Percentiles rank a stretch among this genome's conserved stretches.
Conservation (phyloP, 2,329 filamentous ascomycete species). For the Tolypocladium tundrense region DNA sequence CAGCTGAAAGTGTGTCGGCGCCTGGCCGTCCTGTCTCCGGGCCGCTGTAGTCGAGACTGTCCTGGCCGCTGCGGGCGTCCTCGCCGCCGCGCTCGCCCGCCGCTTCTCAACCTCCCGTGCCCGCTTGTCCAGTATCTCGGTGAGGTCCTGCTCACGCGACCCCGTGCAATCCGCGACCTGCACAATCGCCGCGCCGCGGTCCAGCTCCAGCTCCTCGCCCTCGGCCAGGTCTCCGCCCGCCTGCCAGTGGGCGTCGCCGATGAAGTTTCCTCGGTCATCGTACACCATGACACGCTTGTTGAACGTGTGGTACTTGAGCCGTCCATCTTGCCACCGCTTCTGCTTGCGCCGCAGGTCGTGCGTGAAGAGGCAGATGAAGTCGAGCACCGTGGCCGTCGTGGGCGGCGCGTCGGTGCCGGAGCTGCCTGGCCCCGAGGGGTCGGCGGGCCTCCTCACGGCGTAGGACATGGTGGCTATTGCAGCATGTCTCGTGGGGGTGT, state of each 20-base stretch:
- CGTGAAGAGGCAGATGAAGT: slow-evolving; percentile 80
- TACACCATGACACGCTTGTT: slow-evolving; percentile 89
- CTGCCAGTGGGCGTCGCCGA: slow-evolving; percentile 79
- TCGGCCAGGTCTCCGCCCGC: slow-evolving; percentile 59
- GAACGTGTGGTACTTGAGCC: slow-evolving; percentile 79
- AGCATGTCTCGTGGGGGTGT: background rate
- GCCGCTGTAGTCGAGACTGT: background rate
- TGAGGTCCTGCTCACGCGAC: slow-evolving; percentile 65
- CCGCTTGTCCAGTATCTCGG: slow-evolving; percentile 62
- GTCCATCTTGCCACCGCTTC: slow-evolving; percentile 90
- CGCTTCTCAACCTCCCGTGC: slow-evolving; percentile 44
- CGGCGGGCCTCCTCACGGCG: slow-evolving; percentile 5
- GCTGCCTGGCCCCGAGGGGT: background rate
- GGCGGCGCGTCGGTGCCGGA: slow-evolving; percentile 1
- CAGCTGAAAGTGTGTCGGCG: slow-evolving; percentile 22
- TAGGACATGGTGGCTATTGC: slow-evolving; percentile 10
- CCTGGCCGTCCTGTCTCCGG: slow-evolving; percentile 11
- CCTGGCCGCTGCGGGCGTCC: slow-evolving; percentile 7
- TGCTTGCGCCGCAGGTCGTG: slow-evolving; percentile 77
- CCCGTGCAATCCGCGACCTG: slow-evolving; percentile 72
- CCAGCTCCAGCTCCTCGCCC: slow-evolving; percentile 72
- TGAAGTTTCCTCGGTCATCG: slow-evolving; percentile 66
- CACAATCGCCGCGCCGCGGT: slow-evolving; percentile 65
- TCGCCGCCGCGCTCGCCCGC: slow-evolving; percentile 32
- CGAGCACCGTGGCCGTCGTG: slow-evolving; percentile 60